A percentile compares a stretch with the other conserved stretches of the same genome.
phyloP scores from a whole-genome alignment of 805 yeast genomes.

The Starmera dryadoides region DNA sequence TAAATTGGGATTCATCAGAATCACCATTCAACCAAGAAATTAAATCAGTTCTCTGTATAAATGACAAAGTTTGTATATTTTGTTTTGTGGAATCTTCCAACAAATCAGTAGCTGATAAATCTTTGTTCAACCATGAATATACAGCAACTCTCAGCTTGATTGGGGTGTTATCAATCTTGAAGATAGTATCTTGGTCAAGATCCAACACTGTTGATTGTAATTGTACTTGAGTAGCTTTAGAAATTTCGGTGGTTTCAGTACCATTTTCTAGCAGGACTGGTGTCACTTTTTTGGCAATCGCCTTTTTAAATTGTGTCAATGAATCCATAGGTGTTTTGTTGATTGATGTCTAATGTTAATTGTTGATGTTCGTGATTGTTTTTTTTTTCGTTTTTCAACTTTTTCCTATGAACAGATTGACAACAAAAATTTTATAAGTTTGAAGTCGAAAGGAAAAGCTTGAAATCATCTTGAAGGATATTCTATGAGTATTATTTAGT shows the following conservation, averaged over 20 bases:
- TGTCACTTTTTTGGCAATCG: constrained; percentile 18
- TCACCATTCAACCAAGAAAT: constrained; percentile 75
- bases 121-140: constrained; percentile 74
- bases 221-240: constrained; percentile 24
- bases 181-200: constrained; percentile 45
- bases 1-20: constrained; percentile 49
- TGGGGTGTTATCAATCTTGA: constrained; percentile 40
- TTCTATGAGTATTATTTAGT: too few relatives aligned
- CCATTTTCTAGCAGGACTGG: constrained; percentile 18
- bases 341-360: too few relatives aligned
- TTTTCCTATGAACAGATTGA: too few relatives aligned
- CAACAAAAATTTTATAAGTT: too few relatives aligned
- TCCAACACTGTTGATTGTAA: constrained; percentile 17
- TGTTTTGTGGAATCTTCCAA: constrained; percentile 61
- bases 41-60: constrained; percentile 79
- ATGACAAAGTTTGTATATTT: constrained; percentile 64
- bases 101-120: constrained; percentile 75
- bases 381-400: background rate
- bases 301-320: constrained; percentile 18
- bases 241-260: constrained; percentile 27
- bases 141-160: constrained; percentile 53
- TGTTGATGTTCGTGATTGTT: background rate
- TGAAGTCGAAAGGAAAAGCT: too few relatives aligned
- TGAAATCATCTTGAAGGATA: too few relatives aligned
- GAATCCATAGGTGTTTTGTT: background rate